Conservation (phyloP, 2,329 filamentous ascomycete genomes). For the Aspergillaceae sp. region DNA sequence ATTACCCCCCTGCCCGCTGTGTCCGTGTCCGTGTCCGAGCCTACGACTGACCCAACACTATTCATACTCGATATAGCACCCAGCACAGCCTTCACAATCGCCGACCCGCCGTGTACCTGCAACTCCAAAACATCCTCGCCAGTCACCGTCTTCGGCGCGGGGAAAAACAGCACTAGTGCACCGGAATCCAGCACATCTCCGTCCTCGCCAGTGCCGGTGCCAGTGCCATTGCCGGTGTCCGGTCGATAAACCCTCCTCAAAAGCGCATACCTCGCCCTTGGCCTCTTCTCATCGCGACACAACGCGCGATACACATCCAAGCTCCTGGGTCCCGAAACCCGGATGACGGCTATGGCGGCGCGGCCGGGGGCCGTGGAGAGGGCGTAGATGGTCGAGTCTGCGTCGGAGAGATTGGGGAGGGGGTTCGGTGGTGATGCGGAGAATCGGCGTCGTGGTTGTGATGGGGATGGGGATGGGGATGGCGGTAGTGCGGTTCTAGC, state of each 20-base stretch:
- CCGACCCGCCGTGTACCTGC: conserved; percentile 86
- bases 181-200: conserved; percentile 59
- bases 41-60: conserved; percentile 34
- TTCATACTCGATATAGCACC: conserved; percentile 55
- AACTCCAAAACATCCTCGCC: conserved; percentile 89
- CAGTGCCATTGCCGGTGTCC: too few relatives aligned
- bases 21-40: too few relatives aligned
- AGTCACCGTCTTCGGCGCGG: conserved; percentile 71
- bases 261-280: conserved; percentile 56
- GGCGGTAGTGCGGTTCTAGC: too few relatives aligned
- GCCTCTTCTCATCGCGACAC: conserved; percentile 48
- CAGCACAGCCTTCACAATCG: conserved; percentile 79
- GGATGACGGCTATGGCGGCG: conserved; percentile 83
- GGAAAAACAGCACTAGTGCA: conserved; percentile 76
- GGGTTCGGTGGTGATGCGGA: too few relatives aligned
- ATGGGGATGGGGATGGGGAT: too few relatives aligned
- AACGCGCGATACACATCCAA: conserved; percentile 54
- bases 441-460: too few relatives aligned
- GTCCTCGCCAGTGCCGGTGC: conserved; percentile 17
- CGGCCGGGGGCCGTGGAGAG: conserved; percentile 77
- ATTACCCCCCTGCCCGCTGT: not conserved
- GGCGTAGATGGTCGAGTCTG: conserved; percentile 69
- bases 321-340: conserved; percentile 62
- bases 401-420: conserved; percentile 5
- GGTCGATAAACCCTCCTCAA: conserved; percentile 60